A percentile compares a stretch with the other conserved stretches of the same genome.
Conservation (phyloP, 2,329 filamentous ascomycete species). For the Fusarium sp. region DNA sequence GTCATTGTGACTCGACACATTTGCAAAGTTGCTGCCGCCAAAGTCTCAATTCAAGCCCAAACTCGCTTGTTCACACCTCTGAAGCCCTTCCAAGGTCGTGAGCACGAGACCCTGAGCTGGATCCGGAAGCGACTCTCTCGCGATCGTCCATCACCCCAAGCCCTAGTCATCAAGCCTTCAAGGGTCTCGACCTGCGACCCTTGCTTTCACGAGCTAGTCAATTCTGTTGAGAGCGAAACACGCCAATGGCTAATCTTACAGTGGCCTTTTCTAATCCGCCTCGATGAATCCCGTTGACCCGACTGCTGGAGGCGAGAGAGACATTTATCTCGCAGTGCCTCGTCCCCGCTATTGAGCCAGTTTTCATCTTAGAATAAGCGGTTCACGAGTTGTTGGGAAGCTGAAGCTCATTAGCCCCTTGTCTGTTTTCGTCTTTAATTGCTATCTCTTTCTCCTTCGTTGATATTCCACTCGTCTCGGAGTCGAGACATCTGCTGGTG, state of each 20-base stretch:
- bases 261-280: slow-evolving; percentile 17
- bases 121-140: slow-evolving; percentile 4
- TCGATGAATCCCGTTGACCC: slow-evolving; percentile 8
- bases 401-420: not conserved
- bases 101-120: slow-evolving; percentile 5
- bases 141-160: not conserved
- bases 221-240: slow-evolving; percentile 29
- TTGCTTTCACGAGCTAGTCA: slow-evolving; percentile 17
- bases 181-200: slow-evolving; percentile 31
- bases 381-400: slow-evolving; percentile 6
- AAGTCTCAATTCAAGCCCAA: not conserved
- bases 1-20: not conserved
- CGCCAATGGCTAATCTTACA: slow-evolving; percentile 15
- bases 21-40: slow-evolving; percentile 2
- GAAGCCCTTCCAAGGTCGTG: not conserved
- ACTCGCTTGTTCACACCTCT: not conserved
- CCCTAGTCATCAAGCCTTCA: slow-evolving; percentile 15
- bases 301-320: not conserved
- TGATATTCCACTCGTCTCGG: not conserved
- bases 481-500: not conserved
- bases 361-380: slow-evolving; percentile 8
- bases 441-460: slow-evolving; percentile 1
- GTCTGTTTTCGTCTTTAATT: not conserved
- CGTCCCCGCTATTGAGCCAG: slow-evolving; percentile 28
- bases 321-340: slow-evolving; percentile 35